Evolutionary conservation across 108 stramenopile species (phyloP).

Genomic region (Fistulifera pelliculosa): DNA sequence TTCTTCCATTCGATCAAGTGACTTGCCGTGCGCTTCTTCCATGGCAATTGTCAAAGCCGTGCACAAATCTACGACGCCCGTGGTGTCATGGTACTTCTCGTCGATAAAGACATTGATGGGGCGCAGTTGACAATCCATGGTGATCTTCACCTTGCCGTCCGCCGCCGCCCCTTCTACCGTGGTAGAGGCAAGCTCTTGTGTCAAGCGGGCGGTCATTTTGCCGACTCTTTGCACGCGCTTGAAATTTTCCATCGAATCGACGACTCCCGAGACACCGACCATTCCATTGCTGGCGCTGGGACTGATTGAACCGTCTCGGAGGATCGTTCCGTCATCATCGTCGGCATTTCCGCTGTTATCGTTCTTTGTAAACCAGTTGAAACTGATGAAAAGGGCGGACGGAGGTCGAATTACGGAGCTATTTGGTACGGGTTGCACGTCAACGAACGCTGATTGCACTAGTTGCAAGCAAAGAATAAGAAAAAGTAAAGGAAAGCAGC

Average conservation of each 20-base stretch:
- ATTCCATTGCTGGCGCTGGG: neutral
- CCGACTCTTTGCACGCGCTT: constrained; percentile 27
- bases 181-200: constrained; percentile 26
- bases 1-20: constrained; percentile 25
- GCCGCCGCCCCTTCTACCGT: constrained; percentile 29
- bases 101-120: constrained; percentile 31
- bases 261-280: constrained; percentile 19
- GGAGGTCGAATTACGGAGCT: neutral
- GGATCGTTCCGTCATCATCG: neutral
- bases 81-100: constrained; percentile 18
- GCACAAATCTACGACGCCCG: constrained; percentile 11
- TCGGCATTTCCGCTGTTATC: neutral
- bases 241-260: constrained; percentile 34
- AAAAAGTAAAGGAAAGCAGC: neutral
- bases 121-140: constrained; percentile 30
- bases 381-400: neutral
- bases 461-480: neutral
- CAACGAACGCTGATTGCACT: neutral
- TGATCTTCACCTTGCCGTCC: constrained; percentile 42
- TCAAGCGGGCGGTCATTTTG: constrained; percentile 17
- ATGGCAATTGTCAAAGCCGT: constrained; percentile 25
- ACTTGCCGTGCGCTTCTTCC: constrained; percentile 38
- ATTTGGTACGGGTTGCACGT: neutral
- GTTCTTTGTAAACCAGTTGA: constrained; percentile 2
- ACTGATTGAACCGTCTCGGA: neutral